These are phyloP conservation scores for Leccinum longicurvipes DNA, from an alignment of 768 basidiomycete genomes.

Conservation along the genomic window DNA sequence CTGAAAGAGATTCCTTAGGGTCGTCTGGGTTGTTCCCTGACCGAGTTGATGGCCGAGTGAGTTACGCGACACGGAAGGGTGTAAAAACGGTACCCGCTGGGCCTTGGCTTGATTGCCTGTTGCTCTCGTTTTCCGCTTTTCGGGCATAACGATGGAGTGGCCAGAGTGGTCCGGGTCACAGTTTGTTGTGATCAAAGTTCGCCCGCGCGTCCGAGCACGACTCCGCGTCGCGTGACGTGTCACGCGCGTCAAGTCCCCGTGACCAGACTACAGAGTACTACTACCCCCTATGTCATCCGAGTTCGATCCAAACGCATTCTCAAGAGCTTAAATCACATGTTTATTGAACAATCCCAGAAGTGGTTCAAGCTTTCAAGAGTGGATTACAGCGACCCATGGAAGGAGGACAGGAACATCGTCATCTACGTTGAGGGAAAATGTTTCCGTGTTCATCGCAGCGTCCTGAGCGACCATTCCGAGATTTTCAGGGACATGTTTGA, in stretches of 20 bases:
- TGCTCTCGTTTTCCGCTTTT: constrained; percentile 23
- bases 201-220: constrained; percentile 1
- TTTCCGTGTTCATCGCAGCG: constrained; percentile 31
- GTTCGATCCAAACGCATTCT: background rate
- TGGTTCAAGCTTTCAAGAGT: too few relatives aligned
- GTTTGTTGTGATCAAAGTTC: background rate
- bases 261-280: background rate
- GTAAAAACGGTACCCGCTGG: constrained; percentile 17
- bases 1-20: constrained; percentile 26
- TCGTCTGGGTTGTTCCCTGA: constrained; percentile 24
- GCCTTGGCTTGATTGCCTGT: constrained; percentile 6
- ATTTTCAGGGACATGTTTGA: constrained; percentile 31
- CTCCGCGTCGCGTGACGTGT: constrained; percentile 27
- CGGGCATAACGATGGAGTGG: constrained; percentile 17
- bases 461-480: constrained; percentile 25
- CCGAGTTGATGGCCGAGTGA: constrained; percentile 3
- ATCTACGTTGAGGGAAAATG: constrained; percentile 19
- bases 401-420: constrained; percentile 28
- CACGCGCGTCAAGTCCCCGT: constrained; percentile 9
- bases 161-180: background rate
- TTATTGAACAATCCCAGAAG: too few relatives aligned
- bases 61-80: background rate
- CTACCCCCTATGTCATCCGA: too few relatives aligned
- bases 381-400: background rate
- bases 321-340: too few relatives aligned